Evolutionary conservation across 1,284 basidiomycete species (phyloP), one percentile per base, ranked within the genome.

Genomic region (Puccinia polysora): DNA sequence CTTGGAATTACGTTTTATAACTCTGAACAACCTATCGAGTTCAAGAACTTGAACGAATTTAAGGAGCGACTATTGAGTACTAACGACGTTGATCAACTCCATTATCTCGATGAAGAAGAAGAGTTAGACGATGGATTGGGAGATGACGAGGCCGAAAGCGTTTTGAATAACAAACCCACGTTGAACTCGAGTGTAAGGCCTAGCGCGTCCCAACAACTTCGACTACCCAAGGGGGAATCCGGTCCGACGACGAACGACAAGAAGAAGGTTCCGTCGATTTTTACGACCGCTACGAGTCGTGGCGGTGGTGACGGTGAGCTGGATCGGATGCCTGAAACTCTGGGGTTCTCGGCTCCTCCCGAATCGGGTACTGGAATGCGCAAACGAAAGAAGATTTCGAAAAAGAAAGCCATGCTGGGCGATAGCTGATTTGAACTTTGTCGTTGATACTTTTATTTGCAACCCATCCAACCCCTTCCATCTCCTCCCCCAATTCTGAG

Each of bases 1-100:
- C 83, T 89, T 8, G 86, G 84, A 43, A 88, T 89, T 76, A 80
- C 80, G 30, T 84, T 84, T 75, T 82, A 82, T 78, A 83, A 84
- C 76, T 83, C 88, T 10, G 74, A 76, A 47, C 77, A 77, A 2
- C 82, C 86, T 8, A 77, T 86, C 58, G 85, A 87, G 4, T 77
- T 89, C 2, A 40, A 10, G 10, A 63, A 71, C 28, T 36, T 14
- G 0, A n/a, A 40, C 1, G 34, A 20, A 4, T 34, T 71, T 1
- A 69, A 60, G 30, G 53, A 69, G 0, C 50, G 40, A 4, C 45
- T 69, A 23, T 34, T 69, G 8, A 64, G 50, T 32, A 32, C 43
- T 8, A 32, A 32, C 28, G n/a, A 49, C 10, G 55, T 34, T 5
- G 55, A 58, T 5, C 15, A 69, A 34, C 40, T n/a, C 18, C 15